A percentile compares a stretch with the other conserved stretches of the same genome.
These are phyloP conservation scores for Aspergillus aculeatus DNA, from an alignment of 2,329 filamentous ascomycete genomes.

Conservation along the genomic window DNA sequence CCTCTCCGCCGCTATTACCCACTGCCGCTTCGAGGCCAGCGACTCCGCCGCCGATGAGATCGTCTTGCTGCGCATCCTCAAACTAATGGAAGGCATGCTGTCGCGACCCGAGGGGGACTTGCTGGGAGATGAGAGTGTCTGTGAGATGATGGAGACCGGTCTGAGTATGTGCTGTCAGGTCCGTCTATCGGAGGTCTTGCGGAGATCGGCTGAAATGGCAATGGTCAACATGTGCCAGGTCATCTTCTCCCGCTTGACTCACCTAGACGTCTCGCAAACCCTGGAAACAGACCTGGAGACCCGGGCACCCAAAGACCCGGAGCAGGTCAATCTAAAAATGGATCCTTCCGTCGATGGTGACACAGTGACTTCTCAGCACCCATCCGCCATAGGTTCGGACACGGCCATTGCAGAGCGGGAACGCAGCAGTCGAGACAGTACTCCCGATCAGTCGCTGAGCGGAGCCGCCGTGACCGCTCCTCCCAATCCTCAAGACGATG, in stretches of 20 bases:
- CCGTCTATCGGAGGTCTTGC: conserved; percentile 83
- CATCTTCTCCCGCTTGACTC: conserved; percentile 90
- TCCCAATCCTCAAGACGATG: conserved; percentile 43
- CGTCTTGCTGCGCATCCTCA: conserved; percentile 87
- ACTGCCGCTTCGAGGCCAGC: conserved; percentile 95
- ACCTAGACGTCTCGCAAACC: conserved; percentile 73
- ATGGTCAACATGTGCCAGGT: conserved; percentile 99
- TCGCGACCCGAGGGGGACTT: conserved; percentile 88
- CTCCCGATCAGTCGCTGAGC: conserved; percentile 32
- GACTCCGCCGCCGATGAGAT: conserved; percentile 94
- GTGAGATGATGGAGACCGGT: conserved; percentile 98
- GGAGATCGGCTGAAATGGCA: conserved; percentile 88
- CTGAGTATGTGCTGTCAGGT: conserved; percentile 96
- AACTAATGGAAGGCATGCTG: conserved; percentile 98
- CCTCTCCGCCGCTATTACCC: conserved; percentile 89
- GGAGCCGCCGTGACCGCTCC: conserved; percentile 34
- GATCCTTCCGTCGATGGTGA: conserved; percentile 70
- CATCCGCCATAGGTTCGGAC: conserved; percentile 41
- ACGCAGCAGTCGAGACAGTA: conserved; percentile 34
- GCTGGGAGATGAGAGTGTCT: conserved; percentile 96
- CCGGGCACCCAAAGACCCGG: conserved; percentile 55
- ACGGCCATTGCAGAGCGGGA: conserved; percentile 34
- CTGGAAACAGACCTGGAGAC: conserved; percentile 66
- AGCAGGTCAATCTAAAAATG: conserved; percentile 78
- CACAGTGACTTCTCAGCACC: conserved; percentile 55